Evolutionary conservation across 495 filamentous ascomycete species (phyloP), one percentile per base, ranked within the genome.

Genomic region (Penicillium pulvis): DNA sequence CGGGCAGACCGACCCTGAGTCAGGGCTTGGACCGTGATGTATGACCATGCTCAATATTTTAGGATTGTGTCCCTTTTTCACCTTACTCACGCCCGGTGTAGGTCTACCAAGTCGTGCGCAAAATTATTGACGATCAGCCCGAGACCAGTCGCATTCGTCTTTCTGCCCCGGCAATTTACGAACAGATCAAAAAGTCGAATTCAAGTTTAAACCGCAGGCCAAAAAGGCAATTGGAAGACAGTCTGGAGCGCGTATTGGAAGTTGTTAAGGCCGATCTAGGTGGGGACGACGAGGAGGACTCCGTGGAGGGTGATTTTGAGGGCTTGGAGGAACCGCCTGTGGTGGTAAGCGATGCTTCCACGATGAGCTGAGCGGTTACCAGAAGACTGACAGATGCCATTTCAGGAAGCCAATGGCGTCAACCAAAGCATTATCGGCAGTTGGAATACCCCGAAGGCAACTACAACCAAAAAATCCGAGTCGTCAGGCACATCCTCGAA

Each of bases 231-330:
- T 74, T 98, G 14, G 90, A 96, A 68, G 87, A 92, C 63, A 89
- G 90, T 47, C 90, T 98, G 60, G 92, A 96, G 66, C 80, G 91
- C 20, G 90, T 95, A 2, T 77, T 98, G 30, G 84, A 84, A 23
- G 85, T 93, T 14, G 68, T 96, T 11, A 85, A 83, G 50, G 81
- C 85, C 58, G 90, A 95, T 64, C 59, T 70, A 5, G 77, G 72
- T 7, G 39, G 39, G 20, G 81, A 79, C 11, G 77, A 82, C 35
- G 84, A 83, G 24, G 66, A 76, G n/a, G 82, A 78, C 14, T 79
- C 78, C 1, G 65, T 88, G 36, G 86, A 90, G 60, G 89, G 85
- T 7, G 83, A 84, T 33, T 82, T 88, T 53, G 86, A 89, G 45
- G 86, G 86, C 10, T 74, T 87, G 46, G 84, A 85, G 51, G 80